These are phyloP conservation scores for Blastocladiella britannica DNA, from an alignment of 192 early-diverging fungal genomes.

Conservation along the genomic window DNA sequence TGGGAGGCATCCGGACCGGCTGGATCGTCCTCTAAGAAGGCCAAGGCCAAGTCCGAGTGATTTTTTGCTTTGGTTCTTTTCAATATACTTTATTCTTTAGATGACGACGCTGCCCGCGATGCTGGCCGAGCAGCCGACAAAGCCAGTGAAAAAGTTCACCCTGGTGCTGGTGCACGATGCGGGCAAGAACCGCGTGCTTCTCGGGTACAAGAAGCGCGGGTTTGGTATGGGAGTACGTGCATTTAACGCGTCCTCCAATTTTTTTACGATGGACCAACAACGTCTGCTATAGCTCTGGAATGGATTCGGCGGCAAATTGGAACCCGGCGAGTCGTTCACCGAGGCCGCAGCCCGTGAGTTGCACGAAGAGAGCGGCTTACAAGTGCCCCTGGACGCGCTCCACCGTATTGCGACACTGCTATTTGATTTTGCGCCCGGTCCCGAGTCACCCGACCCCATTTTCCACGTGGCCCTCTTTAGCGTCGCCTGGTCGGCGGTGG, in stretches of 20 bases:
- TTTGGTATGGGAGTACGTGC: constrained; percentile 29
- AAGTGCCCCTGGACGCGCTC: constrained; percentile 6
- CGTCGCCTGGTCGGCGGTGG: neutral
- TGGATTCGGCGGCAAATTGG: constrained; percentile 62
- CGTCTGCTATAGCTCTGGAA: neutral
- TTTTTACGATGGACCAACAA: no score
- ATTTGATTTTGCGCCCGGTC: constrained; percentile 39
- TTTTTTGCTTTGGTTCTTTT: no score
- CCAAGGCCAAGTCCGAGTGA: neutral
- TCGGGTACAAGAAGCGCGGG: constrained; percentile 65
- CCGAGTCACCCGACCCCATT: no score
- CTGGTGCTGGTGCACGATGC: neutral
- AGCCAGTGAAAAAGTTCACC: neutral
- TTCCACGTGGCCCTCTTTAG: neutral
- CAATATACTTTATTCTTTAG: no score
- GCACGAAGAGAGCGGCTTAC: constrained; percentile 28
- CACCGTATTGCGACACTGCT: constrained; percentile 30
- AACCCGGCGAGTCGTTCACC: constrained; percentile 34
- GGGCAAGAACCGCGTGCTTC: constrained; percentile 14
- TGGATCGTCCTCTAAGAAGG: neutral
- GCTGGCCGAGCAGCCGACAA: no score
- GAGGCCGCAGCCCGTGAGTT: constrained; percentile 45
- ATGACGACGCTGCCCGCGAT: no score
- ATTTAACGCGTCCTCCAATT: no score
- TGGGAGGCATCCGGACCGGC: constrained; percentile 27